These are phyloP conservation scores for Eucalyptus paniculata DNA, from an alignment of 345 rosid species.

Conservation along the genomic window DNA sequence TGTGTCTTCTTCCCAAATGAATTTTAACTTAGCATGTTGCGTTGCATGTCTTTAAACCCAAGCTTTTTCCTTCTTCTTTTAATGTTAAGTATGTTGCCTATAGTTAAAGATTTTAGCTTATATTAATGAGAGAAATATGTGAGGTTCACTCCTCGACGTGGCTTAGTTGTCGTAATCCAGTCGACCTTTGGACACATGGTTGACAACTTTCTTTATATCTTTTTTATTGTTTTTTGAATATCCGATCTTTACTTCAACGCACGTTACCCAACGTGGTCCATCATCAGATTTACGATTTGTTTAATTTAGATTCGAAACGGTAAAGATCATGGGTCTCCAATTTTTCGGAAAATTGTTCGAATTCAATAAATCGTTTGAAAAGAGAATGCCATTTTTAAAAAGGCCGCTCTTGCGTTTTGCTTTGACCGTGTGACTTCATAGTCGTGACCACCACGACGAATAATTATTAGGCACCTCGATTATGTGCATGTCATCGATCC, in stretches of 20 bases:
- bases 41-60: neutral
- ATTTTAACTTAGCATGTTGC: neutral
- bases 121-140: neutral
- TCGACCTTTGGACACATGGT: neutral
- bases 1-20: neutral
- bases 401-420: neutral
- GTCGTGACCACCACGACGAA: neutral
- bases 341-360: neutral
- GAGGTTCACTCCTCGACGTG: neutral
- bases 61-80: neutral
- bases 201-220: neutral
- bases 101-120: neutral
- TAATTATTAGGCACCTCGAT: neutral
- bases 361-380: neutral
- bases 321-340: neutral
- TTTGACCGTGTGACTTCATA: neutral
- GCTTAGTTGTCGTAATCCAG: neutral
- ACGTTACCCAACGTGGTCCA: neutral
- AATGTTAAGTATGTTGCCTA: neutral
- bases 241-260: neutral
- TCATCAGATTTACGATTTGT: neutral
- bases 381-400: neutral
- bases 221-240: neutral
- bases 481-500: neutral
- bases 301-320: neutral